Conservation (phyloP, 441 rosid genomes). For the Erodium texanum region DNA sequence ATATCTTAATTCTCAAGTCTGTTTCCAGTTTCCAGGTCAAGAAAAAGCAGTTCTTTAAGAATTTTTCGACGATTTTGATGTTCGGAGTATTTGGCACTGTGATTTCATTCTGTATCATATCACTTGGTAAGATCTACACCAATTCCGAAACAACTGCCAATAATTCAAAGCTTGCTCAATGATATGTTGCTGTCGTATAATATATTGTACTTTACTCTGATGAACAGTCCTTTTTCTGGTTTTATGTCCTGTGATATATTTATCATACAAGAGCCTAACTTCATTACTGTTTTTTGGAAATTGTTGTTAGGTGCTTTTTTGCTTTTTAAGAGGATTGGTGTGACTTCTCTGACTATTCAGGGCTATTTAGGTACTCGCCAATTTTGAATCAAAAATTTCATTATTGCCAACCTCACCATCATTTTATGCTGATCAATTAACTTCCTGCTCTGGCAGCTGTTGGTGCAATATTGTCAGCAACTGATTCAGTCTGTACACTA, state of each 20-base stretch:
- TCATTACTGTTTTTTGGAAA: conserved; percentile 3
- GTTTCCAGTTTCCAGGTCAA: conserved; percentile 63
- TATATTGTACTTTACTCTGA: not conserved
- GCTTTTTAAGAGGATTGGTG: conserved; percentile 34
- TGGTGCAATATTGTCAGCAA: conserved; percentile 67
- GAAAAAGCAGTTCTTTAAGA: conserved; percentile 66
- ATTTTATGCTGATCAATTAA: conserved; percentile 11
- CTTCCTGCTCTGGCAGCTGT: conserved; percentile 30
- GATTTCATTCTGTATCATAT: conserved; percentile 57
- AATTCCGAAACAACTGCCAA: not conserved
- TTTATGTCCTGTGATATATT: not conserved
- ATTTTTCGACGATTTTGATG: conserved; percentile 49
- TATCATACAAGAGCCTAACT: conserved; percentile 10
- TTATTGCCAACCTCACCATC: not conserved
- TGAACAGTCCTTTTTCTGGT: conserved; percentile 1
- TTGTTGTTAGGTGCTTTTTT: conserved; percentile 31
- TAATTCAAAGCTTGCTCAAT: not conserved
- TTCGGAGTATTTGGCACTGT: conserved; percentile 61
- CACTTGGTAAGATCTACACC: conserved; percentile 30
- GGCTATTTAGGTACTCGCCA: conserved; percentile 37
- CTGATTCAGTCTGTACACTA: conserved; percentile 75
- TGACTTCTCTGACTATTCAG: conserved; percentile 28
- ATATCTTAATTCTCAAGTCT: not conserved
- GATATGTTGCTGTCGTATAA: not conserved
- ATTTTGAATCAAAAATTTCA: not conserved